Evolutionary conservation across 1,139 yeast species (phyloP).

Genomic region (Pichia sp.): DNA sequence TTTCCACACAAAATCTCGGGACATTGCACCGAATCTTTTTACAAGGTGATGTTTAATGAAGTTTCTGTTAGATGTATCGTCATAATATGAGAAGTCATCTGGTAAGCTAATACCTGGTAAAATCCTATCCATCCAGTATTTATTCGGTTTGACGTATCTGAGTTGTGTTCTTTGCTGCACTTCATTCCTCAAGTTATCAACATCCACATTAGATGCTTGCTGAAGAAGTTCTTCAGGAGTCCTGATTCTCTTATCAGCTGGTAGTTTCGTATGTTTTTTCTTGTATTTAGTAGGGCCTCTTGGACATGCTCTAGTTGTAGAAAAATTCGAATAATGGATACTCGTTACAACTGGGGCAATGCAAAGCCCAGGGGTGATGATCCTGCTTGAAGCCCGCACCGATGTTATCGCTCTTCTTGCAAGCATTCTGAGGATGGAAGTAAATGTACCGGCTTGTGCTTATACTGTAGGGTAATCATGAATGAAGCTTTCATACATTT

Average conservation of each 20-base stretch:
- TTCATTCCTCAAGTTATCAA: slow-evolving; percentile 20
- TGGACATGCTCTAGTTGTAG: slow-evolving; percentile 2
- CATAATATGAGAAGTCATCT: slow-evolving; percentile 17
- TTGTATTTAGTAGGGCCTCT: slow-evolving; percentile 10
- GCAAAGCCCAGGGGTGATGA: too few species aligned
- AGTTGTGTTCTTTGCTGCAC: slow-evolving; percentile 17
- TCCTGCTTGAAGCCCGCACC: too few species aligned
- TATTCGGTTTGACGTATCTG: slow-evolving; percentile 24
- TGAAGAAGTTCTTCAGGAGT: slow-evolving; percentile 26
- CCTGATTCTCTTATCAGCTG: slow-evolving; percentile 15
- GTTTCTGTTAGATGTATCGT: slow-evolving; percentile 18
- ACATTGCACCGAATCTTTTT: slow-evolving; percentile 19
- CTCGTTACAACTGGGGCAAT: too few species aligned
- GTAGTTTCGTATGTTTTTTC: slow-evolving; percentile 7
- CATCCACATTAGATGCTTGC: slow-evolving; percentile 22
- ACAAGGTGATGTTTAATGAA: slow-evolving; percentile 14
- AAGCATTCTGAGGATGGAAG: too few species aligned
- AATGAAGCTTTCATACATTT: too few species aligned
- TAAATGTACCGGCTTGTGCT: too few species aligned
- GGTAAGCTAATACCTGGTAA: slow-evolving; percentile 13
- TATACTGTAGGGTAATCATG: too few species aligned
- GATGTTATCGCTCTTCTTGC: too few species aligned
- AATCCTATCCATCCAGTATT: slow-evolving; percentile 20
- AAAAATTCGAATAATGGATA: too few species aligned
- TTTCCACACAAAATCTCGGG: slow-evolving; percentile 9